Percentiles rank a stretch among this genome's conserved stretches.
phyloP scores from a whole-genome alignment of 2,329 filamentous ascomycete species.

The Pseudogymnoascus sp. region DNA sequence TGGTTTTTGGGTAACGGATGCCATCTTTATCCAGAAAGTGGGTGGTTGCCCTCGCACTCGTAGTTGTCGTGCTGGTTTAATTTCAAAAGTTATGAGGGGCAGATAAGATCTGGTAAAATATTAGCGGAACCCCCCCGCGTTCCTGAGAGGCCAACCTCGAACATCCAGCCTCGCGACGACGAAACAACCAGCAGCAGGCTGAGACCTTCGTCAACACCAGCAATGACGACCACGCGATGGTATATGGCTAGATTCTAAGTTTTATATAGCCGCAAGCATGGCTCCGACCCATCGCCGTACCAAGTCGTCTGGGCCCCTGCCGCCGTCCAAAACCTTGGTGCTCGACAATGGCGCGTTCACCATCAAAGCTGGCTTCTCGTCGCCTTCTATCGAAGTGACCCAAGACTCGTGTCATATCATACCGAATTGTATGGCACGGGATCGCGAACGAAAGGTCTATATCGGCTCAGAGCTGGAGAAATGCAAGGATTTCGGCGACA shows the following conservation, averaged over 20 bases:
- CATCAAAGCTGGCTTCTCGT: constrained; percentile 76
- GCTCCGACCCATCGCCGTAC: constrained; percentile 37
- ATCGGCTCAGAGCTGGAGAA: constrained; percentile 71
- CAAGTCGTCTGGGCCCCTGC: constrained; percentile 44
- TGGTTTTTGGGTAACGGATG: neutral
- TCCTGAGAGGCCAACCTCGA: neutral
- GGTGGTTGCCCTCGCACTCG: constrained; percentile 4
- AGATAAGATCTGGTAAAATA: constrained; percentile 12
- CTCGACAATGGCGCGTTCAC: constrained; percentile 91
- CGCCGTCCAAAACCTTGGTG: constrained; percentile 66
- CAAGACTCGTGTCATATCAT: constrained; percentile 60
- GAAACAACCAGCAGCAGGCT: neutral
- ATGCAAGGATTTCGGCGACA: constrained; percentile 84
- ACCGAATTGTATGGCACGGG: constrained; percentile 83
- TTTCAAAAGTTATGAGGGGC: constrained; percentile 10
- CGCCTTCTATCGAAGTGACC: constrained; percentile 31
- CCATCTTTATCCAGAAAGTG: constrained; percentile 1
- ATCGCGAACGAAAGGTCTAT: constrained; percentile 72
- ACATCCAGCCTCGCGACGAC: neutral
- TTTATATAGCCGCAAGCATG: constrained; percentile 23
- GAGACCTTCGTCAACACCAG: neutral
- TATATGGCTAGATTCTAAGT: neutral
- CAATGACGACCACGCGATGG: constrained; percentile 2
- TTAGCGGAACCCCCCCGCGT: constrained; percentile 4
- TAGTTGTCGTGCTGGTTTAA: neutral